Evolutionary conservation across 495 filamentous ascomycete genomes (phyloP), one percentile per base, ranked within the genome.

Genomic region (Cudoniella acicularis): DNA sequence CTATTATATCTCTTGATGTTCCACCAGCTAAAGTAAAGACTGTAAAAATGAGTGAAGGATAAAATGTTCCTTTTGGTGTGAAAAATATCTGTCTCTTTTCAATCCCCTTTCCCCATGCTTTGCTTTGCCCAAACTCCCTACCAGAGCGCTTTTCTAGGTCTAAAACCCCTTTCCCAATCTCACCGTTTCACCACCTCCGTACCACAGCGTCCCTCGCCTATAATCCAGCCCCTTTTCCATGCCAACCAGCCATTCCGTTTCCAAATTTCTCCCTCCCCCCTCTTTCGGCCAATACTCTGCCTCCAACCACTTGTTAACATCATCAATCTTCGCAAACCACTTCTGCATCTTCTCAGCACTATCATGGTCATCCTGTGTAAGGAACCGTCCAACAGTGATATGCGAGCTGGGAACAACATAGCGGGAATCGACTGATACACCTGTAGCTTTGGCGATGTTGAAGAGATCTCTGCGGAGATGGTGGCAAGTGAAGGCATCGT

Each of bases 391-490:
- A 60, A 97, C 79, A 0, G 93, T 96, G 60, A 97, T 78, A 75
- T 98, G 93, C 6, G 90, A 88, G 42, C 87, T 90, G 2, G 91
- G 92, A 9, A 95, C 89, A 1, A 88, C 82, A 71, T 97, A 98
- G 55, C 93, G 79, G 26, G 86, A 87, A 16, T 71, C 81, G 13
- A 96, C 76, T 10, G 72, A 69, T 8, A 90, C 77, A 0, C 87
- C 87, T 1, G 80, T 76, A 1, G 70, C 72, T 46, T 75, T 70
- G 11, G 79, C 78, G n/a, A 83, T 70, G 17, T 77, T 75, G 67
- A 83, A 92, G 13, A 95, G 70, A 70, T 96, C 90, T 2, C 88
- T 77, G 1, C 93, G 84, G 3, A 98, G 83, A 70, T 97, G 92
- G 64, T 96, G 93, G 70, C 96, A 98, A 1, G 88, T 90, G 70